Percentiles rank a stretch among this genome's conserved stretches.
phyloP scores from a whole-genome alignment of 2,329 filamentous ascomycete species.

The Beauveria medogensis region DNA sequence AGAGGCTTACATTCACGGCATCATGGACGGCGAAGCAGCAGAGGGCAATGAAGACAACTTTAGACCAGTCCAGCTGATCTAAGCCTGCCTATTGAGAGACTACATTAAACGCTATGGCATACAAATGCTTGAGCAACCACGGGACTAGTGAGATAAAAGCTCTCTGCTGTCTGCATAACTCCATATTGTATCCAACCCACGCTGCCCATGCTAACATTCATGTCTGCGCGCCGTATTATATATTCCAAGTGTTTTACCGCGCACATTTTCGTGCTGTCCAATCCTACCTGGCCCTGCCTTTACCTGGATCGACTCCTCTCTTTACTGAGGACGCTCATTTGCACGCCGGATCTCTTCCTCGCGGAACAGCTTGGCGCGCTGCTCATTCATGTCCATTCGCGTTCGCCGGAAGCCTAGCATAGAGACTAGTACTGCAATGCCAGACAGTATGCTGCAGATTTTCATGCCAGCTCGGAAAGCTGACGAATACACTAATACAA shows the following conservation, averaged over 20 bases:
- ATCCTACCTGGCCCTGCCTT: neutral
- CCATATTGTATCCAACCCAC: neutral
- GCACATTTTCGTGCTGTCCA: neutral
- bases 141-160: neutral
- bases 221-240: neutral
- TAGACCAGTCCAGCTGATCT: neutral
- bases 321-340: neutral
- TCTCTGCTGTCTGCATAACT: neutral
- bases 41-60: conserved; percentile 1
- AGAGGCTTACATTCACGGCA: conserved; percentile 7
- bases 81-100: neutral
- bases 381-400: conserved; percentile 21
- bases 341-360: neutral
- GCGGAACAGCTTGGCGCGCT: conserved; percentile 6
- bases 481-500: conserved; percentile 33
- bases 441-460: conserved; percentile 34
- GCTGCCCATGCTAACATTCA: neutral
- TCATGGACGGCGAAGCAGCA: conserved; percentile 7
- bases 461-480: conserved; percentile 41
- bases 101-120: neutral
- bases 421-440: conserved; percentile 30
- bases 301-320: neutral
- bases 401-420: conserved; percentile 31
- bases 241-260: neutral
- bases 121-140: neutral